Evolutionary conservation across 2,329 filamentous ascomycete genomes (phyloP), one percentile per base, ranked within the genome.

Genomic region (Cladosporium cucumerinum): DNA sequence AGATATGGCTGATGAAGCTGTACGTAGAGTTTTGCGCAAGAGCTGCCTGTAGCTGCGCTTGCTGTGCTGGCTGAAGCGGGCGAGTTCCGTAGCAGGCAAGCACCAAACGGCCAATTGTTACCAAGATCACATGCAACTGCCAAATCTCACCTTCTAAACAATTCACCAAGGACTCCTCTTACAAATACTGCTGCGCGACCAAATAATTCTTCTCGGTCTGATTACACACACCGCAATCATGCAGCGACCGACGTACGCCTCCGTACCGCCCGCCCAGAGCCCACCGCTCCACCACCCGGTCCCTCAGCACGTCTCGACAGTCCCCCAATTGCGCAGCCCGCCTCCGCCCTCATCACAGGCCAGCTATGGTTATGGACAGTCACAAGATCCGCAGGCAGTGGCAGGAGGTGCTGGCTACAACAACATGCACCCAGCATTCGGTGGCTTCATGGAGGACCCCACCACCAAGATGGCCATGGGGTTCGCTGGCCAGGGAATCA

Each of bases 271-370:
- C 32, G 87, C 87, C 66, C 86, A 89, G 72, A 97, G 93, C 76
- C 94, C 93, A 76, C 93, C 94, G 70, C 88, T 98, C 72, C 95
- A 98, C 80, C 95, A 98, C 78, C 95, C 95, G 65, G 93, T 98
- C 66, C 95, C 95, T 68, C 95, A 99, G 80, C 95, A 99, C 84
- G 94, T 98, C 74, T 98, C 95, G 75, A 96, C 93, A 65, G 95
- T 99, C 58, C 95, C 95, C 52, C 95, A 98, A 81, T 88, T 99
- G 77, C 89, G 96, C 78, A 98, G 95, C 65, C 95, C 95, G 67
- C 94, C 91, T 65, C 91, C 92, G 67, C 93, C 92, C 43, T 84
- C 85, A 60, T 86, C 87, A 65, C 84, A 85, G 67, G 82, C 83
- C 68, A 83, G 85, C 70, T 89, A 89, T 80, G 87, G 89, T 59